These are phyloP conservation scores for Neoboletus brunneissimus DNA, from an alignment of 768 basidiomycete species.

Conservation along the genomic window DNA sequence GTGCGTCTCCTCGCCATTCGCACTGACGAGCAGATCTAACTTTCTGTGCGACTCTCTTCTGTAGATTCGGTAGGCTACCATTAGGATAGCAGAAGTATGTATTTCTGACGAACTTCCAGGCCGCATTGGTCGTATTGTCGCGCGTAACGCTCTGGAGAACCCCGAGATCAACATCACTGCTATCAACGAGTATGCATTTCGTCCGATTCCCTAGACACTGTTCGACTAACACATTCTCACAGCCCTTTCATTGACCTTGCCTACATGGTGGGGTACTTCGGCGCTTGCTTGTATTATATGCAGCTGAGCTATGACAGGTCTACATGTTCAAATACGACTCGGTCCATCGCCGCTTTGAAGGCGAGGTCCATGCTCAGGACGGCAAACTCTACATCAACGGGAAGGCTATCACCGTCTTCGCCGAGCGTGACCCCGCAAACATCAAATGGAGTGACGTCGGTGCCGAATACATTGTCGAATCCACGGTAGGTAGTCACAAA, in stretches of 20 bases:
- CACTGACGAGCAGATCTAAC: slow-evolving; percentile 14
- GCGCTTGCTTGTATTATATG: background rate
- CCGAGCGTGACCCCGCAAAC: slow-evolving; percentile 81
- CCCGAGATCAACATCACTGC: slow-evolving; percentile 83
- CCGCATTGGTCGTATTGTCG: slow-evolving; percentile 99
- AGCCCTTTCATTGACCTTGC: slow-evolving; percentile 97
- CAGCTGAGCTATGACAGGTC: slow-evolving; percentile 47
- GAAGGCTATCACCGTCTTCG: slow-evolving; percentile 72
- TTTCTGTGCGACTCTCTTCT: slow-evolving; percentile 5
- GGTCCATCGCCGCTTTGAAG: slow-evolving; percentile 91
- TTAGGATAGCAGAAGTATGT: background rate
- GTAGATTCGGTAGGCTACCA: slow-evolving; percentile 64
- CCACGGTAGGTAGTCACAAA: slow-evolving; percentile 59
- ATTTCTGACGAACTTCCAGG: slow-evolving; percentile 42
- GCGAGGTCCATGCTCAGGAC: slow-evolving; percentile 74
- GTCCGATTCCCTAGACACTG: background rate
- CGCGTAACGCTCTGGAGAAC: slow-evolving; percentile 85
- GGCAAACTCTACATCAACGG: slow-evolving; percentile 88
- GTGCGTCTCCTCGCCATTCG: slow-evolving; percentile 43
- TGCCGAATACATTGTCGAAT: slow-evolving; percentile 94
- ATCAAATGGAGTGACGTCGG: slow-evolving; percentile 82
- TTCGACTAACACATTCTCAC: slow-evolving; percentile 4
- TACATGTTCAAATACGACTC: slow-evolving; percentile 99
- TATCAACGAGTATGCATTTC: slow-evolving; percentile 78
- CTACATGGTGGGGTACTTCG: slow-evolving; percentile 74